Evolutionary conservation across 2,329 filamentous ascomycete species (phyloP), one percentile per base, ranked within the genome.

Genomic region (Xylaria sp.): DNA sequence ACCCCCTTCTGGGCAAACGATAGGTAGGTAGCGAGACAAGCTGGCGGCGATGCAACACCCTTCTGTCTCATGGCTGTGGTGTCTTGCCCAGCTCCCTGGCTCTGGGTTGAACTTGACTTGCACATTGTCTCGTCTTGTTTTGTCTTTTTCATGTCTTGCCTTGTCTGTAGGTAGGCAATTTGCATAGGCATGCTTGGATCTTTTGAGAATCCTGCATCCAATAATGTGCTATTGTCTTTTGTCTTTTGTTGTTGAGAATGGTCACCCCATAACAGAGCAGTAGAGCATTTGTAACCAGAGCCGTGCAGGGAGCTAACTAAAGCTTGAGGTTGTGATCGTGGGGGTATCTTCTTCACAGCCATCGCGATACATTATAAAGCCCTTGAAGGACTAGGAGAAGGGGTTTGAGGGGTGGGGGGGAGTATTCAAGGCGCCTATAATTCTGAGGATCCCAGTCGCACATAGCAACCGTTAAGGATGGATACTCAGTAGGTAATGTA

Each of bases 1-100:
- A 49, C 49, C 43, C 50, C 31, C n/a, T n/a, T 46, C 9, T 28
- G 21, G 25, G 33, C 49, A 19, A 40, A 51, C 35, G 49, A 51
- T 25, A n/a, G n/a, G n/a, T n/a, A n/a, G n/a, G n/a, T n/a, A 51
- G 31, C 47, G 12, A 55, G 40, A 50, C 42, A 58, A 42, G 21
- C 40, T 17, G 45, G 21, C 17, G 15, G 25, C 35, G 61, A 52
- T 52, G 38, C 38, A 38, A 52, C 56, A 23, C 45, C 6, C 12
- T 50, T 52, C 40, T 52, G 57, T 60, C 52, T 52, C 61, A 53
- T 46, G 51, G n/a, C 52, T 17, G n/a, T n/a, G n/a, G n/a, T n/a
- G 57, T 43, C 33, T 38, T 50, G 31, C n/a, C 56, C 51, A 21
- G 56, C 31, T 31, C 17, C 31, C 47, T 47, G 31, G 53, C 14